A percentile compares a stretch with the other conserved stretches of the same genome.
These are phyloP conservation scores for Mycena capillaripes DNA, from an alignment of 768 basidiomycete species.

Conservation along the genomic window DNA sequence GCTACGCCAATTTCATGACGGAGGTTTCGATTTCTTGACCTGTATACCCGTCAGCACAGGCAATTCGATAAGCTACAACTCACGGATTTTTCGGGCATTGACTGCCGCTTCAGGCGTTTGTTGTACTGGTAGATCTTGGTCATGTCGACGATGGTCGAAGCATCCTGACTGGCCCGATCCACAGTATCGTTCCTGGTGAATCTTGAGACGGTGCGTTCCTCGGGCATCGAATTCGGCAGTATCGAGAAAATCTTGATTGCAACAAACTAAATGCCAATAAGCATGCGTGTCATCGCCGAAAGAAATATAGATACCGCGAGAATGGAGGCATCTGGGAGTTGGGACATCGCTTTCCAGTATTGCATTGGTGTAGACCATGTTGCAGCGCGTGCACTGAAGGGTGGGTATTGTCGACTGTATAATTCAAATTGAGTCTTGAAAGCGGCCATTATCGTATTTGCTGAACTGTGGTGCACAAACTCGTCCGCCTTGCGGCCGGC, in stretches of 20 bases:
- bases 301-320: background rate
- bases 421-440: constrained; percentile 1
- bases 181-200: constrained; percentile 39
- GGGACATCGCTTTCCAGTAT: background rate
- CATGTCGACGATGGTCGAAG: background rate
- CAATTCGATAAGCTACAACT: background rate
- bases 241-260: constrained; percentile 34
- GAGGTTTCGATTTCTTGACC: too few relatives aligned
- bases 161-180: background rate
- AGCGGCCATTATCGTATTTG: background rate
- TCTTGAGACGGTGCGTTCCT: constrained; percentile 40
- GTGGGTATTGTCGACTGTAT: constrained; percentile 7
- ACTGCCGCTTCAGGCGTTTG: background rate
- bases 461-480: background rate
- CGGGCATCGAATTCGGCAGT: constrained; percentile 33
- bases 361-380: background rate
- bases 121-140: constrained; percentile 9
- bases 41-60: too few relatives aligned
- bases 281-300: background rate
- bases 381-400: background rate
- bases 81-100: background rate
- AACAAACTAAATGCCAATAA: constrained; percentile 18
- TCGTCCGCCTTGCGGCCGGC: background rate
- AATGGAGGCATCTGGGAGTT: background rate
- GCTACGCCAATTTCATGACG: too few relatives aligned